A percentile compares a stretch with the other conserved stretches of the same genome.
phyloP scores from a whole-genome alignment of 176 grass and related monocot species.

The Lolium rigidum region DNA sequence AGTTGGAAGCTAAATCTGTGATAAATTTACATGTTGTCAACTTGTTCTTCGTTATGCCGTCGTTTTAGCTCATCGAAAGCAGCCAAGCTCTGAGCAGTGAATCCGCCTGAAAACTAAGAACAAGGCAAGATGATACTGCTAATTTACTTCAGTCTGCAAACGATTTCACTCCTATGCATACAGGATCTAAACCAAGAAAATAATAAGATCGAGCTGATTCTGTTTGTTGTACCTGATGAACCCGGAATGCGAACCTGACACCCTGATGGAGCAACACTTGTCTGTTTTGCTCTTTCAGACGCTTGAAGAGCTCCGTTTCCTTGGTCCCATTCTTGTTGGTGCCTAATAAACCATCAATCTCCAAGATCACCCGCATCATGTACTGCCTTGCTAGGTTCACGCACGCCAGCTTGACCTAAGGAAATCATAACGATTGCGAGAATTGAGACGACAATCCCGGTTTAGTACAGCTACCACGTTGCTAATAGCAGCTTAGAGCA shows the following conservation, averaged over 20 bases:
- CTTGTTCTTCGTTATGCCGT: conserved; percentile 15
- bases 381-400: conserved; percentile 74
- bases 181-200: background rate
- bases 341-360: conserved; percentile 56
- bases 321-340: background rate
- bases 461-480: too few relatives aligned
- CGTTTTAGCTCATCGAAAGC: conserved; percentile 69
- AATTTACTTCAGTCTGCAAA: background rate
- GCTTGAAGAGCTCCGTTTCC: background rate
- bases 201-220: background rate
- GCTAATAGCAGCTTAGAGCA: too few relatives aligned
- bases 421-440: background rate
- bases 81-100: conserved; percentile 56
- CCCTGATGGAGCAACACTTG: conserved; percentile 73
- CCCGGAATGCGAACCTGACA: conserved; percentile 70
- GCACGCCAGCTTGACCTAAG: conserved; percentile 72
- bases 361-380: conserved; percentile 61
- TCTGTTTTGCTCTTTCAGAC: conserved; percentile 61
- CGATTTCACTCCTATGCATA: background rate
- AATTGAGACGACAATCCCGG: background rate
- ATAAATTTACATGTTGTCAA: background rate
- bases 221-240: conserved; percentile 61
- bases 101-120: conserved; percentile 63
- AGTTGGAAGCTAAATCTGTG: background rate
- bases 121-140: background rate